Evolutionary conservation across 345 rosid species (phyloP).

Genomic region (Boechera retrofracta): DNA sequence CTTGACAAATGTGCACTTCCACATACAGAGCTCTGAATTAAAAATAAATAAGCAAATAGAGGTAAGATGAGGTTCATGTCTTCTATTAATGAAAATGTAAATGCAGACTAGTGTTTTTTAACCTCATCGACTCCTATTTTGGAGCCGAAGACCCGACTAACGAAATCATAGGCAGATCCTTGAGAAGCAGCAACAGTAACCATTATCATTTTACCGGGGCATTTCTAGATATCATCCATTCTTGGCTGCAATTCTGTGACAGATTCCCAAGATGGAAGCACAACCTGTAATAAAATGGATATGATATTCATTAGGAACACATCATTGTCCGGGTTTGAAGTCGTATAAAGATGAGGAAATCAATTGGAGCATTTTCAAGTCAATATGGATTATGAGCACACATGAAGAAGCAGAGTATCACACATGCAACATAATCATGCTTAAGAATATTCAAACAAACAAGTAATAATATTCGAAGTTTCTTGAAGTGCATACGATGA

Average conservation of each 20-base stretch:
- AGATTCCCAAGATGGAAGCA: slow-evolving; percentile 62
- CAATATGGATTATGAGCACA: too few species aligned
- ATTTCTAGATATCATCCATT: slow-evolving; percentile 53
- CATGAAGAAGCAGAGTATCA: too few species aligned
- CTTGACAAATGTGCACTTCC: slow-evolving; percentile 55
- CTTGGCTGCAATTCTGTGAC: slow-evolving; percentile 58
- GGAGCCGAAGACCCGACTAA: slow-evolving; percentile 43
- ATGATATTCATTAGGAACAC: background rate
- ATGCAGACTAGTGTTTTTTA: background rate
- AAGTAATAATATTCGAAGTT: too few species aligned
- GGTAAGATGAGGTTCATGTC: background rate
- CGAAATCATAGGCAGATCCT: slow-evolving; percentile 43
- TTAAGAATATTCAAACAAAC: too few species aligned
- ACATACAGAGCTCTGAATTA: slow-evolving; percentile 64
- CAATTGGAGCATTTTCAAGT: too few species aligned
- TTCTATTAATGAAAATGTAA: too few species aligned
- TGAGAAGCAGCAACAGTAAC: slow-evolving; percentile 62
- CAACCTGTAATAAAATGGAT: slow-evolving; percentile 35
- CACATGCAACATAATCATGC: background rate
- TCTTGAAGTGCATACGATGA: slow-evolving; percentile 48
- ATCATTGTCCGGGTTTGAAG: background rate
- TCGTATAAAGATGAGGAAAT: too few species aligned
- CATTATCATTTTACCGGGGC: slow-evolving; percentile 57
- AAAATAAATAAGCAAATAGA: background rate
- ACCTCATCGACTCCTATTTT: slow-evolving; percentile 21